These are phyloP conservation scores for Penicillium subrubescens DNA, from an alignment of 495 filamentous ascomycete genomes.

Conservation along the genomic window DNA sequence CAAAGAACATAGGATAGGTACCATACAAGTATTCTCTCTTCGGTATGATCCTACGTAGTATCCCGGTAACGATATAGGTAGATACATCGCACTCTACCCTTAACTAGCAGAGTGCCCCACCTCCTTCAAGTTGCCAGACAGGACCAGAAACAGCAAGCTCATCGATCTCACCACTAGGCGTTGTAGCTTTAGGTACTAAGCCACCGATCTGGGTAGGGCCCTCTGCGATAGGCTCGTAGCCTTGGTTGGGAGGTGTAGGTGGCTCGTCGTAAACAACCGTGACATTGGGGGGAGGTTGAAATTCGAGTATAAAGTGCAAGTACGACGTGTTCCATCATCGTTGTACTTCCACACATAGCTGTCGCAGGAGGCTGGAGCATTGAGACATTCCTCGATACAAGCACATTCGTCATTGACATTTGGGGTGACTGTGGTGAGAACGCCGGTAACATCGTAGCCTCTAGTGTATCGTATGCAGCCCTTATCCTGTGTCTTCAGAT, in stretches of 20 bases:
- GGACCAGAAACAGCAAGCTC: background rate
- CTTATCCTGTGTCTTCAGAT: constrained; percentile 1
- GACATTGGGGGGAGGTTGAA: background rate
- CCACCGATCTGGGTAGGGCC: background rate
- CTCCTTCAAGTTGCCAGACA: background rate
- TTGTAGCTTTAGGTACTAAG: background rate
- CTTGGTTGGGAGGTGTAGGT: background rate
- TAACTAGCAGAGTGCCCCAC: background rate
- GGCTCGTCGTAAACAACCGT: background rate
- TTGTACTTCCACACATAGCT: background rate
- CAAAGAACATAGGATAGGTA: background rate
- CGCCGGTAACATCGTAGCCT: background rate
- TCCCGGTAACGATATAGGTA: background rate
- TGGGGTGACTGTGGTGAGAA: background rate
- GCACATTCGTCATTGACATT: background rate
- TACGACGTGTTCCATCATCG: background rate
- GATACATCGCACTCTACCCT: background rate
- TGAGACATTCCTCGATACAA: background rate
- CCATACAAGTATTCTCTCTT: background rate
- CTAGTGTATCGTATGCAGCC: background rate
- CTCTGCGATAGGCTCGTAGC: background rate
- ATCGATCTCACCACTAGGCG: background rate
- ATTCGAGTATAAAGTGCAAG: background rate
- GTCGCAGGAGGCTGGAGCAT: background rate
- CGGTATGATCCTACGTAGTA: background rate